Percentiles rank a stretch among this genome's conserved stretches.
Conservation (phyloP, 306 rosid species). For the Begonia fuchsioides region DNA sequence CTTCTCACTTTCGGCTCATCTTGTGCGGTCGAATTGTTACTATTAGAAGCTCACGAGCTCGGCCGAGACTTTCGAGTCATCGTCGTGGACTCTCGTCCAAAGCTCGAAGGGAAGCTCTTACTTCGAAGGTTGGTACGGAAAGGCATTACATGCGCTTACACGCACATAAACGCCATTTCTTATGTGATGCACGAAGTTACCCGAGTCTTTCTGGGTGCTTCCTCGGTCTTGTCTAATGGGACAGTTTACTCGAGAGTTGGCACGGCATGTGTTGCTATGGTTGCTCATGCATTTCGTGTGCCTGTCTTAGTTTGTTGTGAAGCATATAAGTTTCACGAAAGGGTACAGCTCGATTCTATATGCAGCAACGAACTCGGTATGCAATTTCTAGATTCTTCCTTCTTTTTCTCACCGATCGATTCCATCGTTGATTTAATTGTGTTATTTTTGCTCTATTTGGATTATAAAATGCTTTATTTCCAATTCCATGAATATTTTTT, state of each 20-base stretch:
- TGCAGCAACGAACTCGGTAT: conserved; percentile 80
- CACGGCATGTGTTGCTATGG: conserved; percentile 85
- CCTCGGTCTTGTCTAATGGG: conserved; percentile 63
- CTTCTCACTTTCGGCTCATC: conserved; percentile 72
- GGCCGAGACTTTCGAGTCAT: conserved; percentile 74
- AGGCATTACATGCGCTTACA: conserved; percentile 73
- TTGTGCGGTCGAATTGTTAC: conserved; percentile 60
- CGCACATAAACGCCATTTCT: conserved; percentile 69
- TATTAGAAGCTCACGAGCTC: conserved; percentile 53
- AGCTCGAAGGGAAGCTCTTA: conserved; percentile 69
- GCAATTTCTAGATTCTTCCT: conserved; percentile 9
- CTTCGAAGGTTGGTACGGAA: conserved; percentile 48
- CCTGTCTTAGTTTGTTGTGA: conserved; percentile 90
- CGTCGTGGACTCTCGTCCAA: conserved; percentile 80
- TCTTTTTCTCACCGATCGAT: too few species aligned
- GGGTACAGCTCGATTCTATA: conserved; percentile 90
- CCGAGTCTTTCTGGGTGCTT: conserved; percentile 67
- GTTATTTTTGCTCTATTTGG: too few species aligned
- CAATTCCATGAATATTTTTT: too few species aligned
- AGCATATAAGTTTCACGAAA: conserved; percentile 88
- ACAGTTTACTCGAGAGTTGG: conserved; percentile 89
- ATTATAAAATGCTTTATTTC: too few species aligned
- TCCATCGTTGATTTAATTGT: too few species aligned
- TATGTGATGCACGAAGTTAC: conserved; percentile 81
- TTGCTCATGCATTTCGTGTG: conserved; percentile 64